Conservation (phyloP, 2,329 filamentous ascomycete species). For the Fusarium sacchari region DNA sequence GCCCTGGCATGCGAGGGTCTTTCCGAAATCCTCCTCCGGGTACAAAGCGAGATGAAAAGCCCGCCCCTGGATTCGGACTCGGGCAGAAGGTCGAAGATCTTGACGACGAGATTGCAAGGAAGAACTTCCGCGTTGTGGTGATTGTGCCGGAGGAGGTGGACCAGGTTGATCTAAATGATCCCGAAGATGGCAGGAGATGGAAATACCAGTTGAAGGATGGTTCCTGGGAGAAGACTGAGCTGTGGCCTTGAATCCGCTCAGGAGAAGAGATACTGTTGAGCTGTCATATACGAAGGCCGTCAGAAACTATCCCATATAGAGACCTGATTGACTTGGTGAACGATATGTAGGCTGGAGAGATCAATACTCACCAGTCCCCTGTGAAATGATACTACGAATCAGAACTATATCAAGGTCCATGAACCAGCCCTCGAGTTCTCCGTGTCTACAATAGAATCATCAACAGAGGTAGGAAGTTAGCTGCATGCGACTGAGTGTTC, state of each 20-base stretch:
- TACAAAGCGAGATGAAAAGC: conserved; percentile 62
- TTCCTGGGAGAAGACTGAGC: conserved; percentile 74
- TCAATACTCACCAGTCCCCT: background rate
- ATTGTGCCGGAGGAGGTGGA: conserved; percentile 84
- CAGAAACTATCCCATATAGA: background rate
- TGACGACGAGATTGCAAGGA: conserved; percentile 74
- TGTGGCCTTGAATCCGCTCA: conserved; percentile 66
- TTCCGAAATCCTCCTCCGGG: conserved; percentile 80
- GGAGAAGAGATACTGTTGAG: background rate
- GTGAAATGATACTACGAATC: background rate
- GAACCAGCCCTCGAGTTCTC: background rate
- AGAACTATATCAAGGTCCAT: background rate
- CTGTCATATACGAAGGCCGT: background rate
- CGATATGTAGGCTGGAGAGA: background rate
- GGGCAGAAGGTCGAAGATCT: conserved; percentile 76
- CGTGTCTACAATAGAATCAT: background rate
- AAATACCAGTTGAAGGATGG: conserved; percentile 68
- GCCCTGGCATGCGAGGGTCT: conserved; percentile 79
- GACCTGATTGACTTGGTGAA: background rate
- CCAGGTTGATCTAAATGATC: conserved; percentile 75
- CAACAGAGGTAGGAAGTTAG: background rate
- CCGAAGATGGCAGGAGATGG: conserved; percentile 70
- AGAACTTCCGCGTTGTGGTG: conserved; percentile 85
- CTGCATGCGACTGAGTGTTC: background rate
- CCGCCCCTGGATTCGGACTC: conserved; percentile 55